phyloP scores from a whole-genome alignment of 1,284 basidiomycete species.

The Xerocomus minutiporus region DNA sequence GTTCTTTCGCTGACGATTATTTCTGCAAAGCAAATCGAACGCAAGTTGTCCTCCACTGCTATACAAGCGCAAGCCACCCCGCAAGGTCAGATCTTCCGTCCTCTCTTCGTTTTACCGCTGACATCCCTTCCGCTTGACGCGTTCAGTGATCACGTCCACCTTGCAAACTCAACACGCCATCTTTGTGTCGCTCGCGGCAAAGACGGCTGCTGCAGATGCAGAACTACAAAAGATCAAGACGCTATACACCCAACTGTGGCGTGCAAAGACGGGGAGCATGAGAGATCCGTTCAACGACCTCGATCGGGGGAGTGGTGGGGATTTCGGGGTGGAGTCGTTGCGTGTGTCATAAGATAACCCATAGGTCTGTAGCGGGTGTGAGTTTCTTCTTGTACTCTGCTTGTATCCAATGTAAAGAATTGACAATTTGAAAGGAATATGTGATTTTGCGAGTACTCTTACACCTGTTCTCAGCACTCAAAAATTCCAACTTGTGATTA shows the following conservation, averaged over 20 bases:
- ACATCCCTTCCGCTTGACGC: not conserved
- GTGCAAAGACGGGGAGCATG: constrained; percentile 64
- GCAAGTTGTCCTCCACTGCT: constrained; percentile 65
- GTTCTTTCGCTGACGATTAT: constrained; percentile 1
- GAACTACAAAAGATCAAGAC: constrained; percentile 69
- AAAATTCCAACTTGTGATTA: not conserved
- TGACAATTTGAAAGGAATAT: not conserved
- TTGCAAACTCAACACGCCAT: constrained; percentile 71
- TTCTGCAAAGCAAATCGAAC: constrained; percentile 67
- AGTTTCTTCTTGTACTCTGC: not conserved
- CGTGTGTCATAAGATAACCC: constrained; percentile 5
- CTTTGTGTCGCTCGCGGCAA: constrained; percentile 68
- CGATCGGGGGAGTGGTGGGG: constrained; percentile 48
- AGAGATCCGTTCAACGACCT: constrained; percentile 69
- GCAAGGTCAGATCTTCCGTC: constrained; percentile 48
- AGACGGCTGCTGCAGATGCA: constrained; percentile 62
- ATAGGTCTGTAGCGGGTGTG: not conserved
- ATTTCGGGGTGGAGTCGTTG: constrained; percentile 47
- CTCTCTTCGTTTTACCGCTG: not conserved
- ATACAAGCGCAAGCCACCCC: constrained; percentile 63
- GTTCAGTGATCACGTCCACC: constrained; percentile 61
- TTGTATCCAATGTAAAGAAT: not conserved
- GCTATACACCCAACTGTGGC: constrained; percentile 58
- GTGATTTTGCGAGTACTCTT: not conserved
- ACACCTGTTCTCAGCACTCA: not conserved